These are phyloP conservation scores for Anisogramma anomala DNA, from an alignment of 2,329 filamentous ascomycete species.

Conservation along the genomic window DNA sequence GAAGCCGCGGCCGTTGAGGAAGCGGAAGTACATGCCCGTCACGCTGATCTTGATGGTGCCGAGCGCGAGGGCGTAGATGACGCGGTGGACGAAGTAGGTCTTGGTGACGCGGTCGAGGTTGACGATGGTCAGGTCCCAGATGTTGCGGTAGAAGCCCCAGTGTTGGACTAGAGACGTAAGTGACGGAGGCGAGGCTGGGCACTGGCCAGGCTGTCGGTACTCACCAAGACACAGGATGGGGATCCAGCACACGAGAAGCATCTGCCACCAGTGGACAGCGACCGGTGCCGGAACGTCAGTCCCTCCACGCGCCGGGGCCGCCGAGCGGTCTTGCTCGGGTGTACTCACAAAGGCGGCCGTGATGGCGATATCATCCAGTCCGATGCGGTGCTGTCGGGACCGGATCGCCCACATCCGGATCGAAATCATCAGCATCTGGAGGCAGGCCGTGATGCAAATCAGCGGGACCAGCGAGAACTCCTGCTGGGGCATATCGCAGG, in stretches of 20 bases:
- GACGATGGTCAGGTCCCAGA: not conserved
- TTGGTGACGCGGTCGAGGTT: conserved; percentile 3
- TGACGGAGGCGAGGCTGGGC: no score
- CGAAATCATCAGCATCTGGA: not conserved
- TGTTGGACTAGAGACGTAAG: conserved; percentile 2
- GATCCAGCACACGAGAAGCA: not conserved
- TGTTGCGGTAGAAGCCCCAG: not conserved
- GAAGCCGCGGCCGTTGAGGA: not conserved
- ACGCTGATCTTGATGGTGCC: conserved; percentile 2
- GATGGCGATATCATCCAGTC: conserved; percentile 1
- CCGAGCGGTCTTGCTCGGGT: no score
- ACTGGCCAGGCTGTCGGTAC: no score
- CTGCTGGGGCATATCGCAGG: not conserved
- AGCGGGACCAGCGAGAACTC: not conserved
- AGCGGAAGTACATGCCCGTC: not conserved
- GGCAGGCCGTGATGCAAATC: not conserved
- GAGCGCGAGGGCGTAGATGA: not conserved
- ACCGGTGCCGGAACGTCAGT: no score
- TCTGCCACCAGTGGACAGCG: no score
- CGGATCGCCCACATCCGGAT: not conserved
- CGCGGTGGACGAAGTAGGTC: conserved; percentile 1
- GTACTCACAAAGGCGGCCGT: not conserved
- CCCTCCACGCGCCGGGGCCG: no score
- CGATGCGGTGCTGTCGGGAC: not conserved
- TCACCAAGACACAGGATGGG: not conserved